phyloP scores from a whole-genome alignment of 371 early-diverging fungal genomes.

The Syncephalastrum sp. region DNA sequence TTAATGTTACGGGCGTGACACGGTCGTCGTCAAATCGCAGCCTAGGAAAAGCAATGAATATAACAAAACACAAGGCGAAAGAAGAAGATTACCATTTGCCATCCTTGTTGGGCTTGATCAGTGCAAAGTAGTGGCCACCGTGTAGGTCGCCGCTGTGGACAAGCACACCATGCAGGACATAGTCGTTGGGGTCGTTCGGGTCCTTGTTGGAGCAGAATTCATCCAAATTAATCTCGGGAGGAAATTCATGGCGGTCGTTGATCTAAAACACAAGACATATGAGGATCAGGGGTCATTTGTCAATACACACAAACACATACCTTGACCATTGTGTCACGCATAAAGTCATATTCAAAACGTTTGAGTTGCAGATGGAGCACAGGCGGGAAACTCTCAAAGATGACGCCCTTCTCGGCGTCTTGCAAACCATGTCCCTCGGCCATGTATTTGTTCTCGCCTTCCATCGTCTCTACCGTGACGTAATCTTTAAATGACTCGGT shows the following conservation, averaged over 20 bases:
- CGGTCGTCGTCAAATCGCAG: constrained; percentile 97
- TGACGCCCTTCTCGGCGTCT: constrained; percentile 95
- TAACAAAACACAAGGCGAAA: not conserved
- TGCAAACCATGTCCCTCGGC: constrained; percentile 96
- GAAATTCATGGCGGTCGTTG: constrained; percentile 97
- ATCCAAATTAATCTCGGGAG: constrained; percentile 82
- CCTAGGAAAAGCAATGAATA: constrained; percentile 15
- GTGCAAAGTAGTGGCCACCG: constrained; percentile 97
- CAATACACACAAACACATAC: constrained; percentile 24
- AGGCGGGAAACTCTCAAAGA: constrained; percentile 93
- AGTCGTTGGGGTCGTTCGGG: constrained; percentile 62
- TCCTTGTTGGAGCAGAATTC: constrained; percentile 71
- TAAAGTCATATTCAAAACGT: constrained; percentile 97
- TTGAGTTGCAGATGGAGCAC: constrained; percentile 97
- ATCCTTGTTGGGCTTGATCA: constrained; percentile 79
- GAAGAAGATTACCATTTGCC: constrained; percentile 66
- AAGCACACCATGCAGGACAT: constrained; percentile 87
- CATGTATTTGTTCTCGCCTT: constrained; percentile 97
- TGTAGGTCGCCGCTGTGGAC: constrained; percentile 96
- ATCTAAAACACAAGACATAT: constrained; percentile 46
- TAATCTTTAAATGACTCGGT: constrained; percentile 92
- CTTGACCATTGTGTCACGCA: constrained; percentile 91
- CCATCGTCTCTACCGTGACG: constrained; percentile 85
- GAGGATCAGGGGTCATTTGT: not conserved
- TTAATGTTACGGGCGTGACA: constrained; percentile 80